Conservation (phyloP, 345 rosid species). For the Heritiera fomes region DNA sequence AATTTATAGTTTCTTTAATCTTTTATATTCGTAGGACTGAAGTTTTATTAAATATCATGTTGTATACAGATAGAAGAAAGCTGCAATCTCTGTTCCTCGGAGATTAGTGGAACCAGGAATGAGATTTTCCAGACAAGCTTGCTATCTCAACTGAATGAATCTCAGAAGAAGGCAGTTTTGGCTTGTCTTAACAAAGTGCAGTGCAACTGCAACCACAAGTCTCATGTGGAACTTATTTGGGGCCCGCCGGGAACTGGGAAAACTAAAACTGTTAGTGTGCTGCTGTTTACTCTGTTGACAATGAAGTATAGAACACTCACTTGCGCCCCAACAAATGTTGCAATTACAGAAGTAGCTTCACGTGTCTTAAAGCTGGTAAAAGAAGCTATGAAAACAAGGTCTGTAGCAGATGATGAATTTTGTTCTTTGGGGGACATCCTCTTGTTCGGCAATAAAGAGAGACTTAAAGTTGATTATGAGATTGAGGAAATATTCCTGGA, state of each 20-base stretch:
- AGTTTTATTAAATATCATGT: constrained; percentile 8
- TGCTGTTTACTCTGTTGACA: constrained; percentile 36
- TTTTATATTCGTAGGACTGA: neutral
- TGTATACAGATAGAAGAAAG: constrained; percentile 34
- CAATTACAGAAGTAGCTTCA: constrained; percentile 44
- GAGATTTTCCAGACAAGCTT: constrained; percentile 7
- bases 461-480: constrained; percentile 34
- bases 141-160: constrained; percentile 32
- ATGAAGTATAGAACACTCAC: constrained; percentile 40
- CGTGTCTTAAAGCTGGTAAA: constrained; percentile 43
- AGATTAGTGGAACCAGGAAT: neutral
- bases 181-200: constrained; percentile 28
- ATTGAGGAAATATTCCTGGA: constrained; percentile 44
- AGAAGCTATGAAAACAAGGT: constrained; percentile 17
- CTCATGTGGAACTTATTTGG: constrained; percentile 45
- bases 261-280: constrained; percentile 39
- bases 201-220: constrained; percentile 28
- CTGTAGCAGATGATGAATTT: constrained; percentile 11
- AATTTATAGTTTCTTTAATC: neutral
- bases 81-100: constrained; percentile 21
- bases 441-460: constrained; percentile 43
- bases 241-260: constrained; percentile 68
- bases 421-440: constrained; percentile 37
- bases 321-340: constrained; percentile 57
- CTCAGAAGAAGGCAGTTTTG: constrained; percentile 34